Conservation (phyloP, 805 yeast species). For the Candida pseudoglaebosa region DNA sequence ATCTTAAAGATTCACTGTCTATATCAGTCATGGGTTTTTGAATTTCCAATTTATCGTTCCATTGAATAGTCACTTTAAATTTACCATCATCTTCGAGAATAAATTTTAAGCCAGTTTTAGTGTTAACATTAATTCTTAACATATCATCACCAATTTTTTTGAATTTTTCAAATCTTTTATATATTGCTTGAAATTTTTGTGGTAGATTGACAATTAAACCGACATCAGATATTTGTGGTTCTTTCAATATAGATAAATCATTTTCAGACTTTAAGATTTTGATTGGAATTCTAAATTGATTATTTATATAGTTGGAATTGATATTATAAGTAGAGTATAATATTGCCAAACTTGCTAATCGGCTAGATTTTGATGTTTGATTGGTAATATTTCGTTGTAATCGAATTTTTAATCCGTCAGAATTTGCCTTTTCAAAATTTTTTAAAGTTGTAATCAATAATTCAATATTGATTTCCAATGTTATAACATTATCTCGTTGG, state of each 20-base stretch:
- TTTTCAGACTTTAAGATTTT: conserved; percentile 53
- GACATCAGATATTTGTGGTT: conserved; percentile 58
- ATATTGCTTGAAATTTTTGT: conserved; percentile 46
- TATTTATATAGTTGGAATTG: conserved; percentile 48
- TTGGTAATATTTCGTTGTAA: conserved; percentile 39
- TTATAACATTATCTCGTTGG: conserved; percentile 49
- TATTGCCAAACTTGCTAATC: conserved; percentile 52
- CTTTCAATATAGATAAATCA: conserved; percentile 46
- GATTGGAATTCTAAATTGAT: conserved; percentile 70
- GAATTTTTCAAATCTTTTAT: conserved; percentile 65
- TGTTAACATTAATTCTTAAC: conserved; percentile 48
- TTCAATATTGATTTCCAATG: conserved; percentile 61
- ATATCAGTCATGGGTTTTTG: conserved; percentile 24
- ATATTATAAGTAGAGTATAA: conserved; percentile 47
- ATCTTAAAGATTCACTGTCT: conserved; percentile 21
- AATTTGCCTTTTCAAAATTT: conserved; percentile 51
- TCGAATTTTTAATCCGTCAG: conserved; percentile 48
- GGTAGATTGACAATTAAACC: conserved; percentile 54
- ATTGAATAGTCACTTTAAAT: conserved; percentile 49
- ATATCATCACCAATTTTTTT: conserved; percentile 41
- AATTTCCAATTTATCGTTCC: conserved; percentile 54
- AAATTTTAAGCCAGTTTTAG: conserved; percentile 41
- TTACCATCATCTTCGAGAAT: conserved; percentile 52
- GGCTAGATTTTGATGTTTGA: conserved; percentile 21
- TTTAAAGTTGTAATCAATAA: conserved; percentile 53